Evolutionary conservation across 2,329 filamentous ascomycete genomes (phyloP).

Genomic region (Mariannaea sp.): DNA sequence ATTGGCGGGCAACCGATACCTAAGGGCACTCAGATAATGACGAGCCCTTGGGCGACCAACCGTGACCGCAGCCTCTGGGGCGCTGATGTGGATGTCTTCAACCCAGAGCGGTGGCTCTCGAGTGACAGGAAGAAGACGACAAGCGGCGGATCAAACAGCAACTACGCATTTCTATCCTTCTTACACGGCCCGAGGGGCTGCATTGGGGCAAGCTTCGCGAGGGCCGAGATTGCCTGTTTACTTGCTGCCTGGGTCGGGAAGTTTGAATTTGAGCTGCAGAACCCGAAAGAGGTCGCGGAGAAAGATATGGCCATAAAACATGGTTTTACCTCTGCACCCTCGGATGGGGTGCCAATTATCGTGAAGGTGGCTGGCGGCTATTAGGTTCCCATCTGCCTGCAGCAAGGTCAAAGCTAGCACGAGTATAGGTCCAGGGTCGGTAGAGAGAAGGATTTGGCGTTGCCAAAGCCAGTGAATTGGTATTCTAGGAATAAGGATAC

Average conservation of each 20-base stretch:
- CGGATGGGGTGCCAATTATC: too few species aligned
- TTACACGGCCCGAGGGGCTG: constrained; percentile 84
- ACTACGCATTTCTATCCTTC: constrained; percentile 81
- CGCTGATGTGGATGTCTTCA: constrained; percentile 72
- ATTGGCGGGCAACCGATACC: constrained; percentile 70
- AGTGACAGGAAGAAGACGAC: constrained; percentile 38
- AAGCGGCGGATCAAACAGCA: constrained; percentile 62
- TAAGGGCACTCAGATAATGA: constrained; percentile 69
- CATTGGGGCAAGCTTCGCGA: constrained; percentile 81
- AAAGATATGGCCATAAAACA: too few species aligned
- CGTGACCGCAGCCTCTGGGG: constrained; percentile 74
- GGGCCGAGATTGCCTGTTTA: constrained; percentile 82
- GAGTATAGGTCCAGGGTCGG: too few species aligned
- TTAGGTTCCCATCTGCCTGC: too few species aligned
- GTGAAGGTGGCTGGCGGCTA: too few species aligned
- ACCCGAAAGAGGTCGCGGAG: neutral
- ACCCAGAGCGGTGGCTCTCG: constrained; percentile 76
- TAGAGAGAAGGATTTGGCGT: too few species aligned
- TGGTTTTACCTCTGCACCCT: too few species aligned
- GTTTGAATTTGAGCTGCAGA: constrained; percentile 64
- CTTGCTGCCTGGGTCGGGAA: constrained; percentile 76
- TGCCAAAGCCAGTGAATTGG: too few species aligned
- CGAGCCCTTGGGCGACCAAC: constrained; percentile 72
- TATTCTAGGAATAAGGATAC: too few species aligned
- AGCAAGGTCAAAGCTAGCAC: too few species aligned